Evolutionary conservation across 257 asterid species (phyloP).

Genomic region (Fraxinus anomala): DNA sequence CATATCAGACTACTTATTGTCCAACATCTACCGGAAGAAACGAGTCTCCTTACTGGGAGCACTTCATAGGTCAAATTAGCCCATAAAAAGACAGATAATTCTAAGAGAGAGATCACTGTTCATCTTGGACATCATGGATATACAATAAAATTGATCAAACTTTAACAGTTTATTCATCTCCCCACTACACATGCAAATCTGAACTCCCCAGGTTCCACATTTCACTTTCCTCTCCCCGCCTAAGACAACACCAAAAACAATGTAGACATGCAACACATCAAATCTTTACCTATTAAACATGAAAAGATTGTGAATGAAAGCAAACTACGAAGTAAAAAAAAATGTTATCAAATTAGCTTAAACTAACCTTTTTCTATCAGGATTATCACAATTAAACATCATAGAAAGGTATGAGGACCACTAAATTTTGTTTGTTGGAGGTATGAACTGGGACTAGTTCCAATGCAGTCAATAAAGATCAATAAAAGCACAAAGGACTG

Average conservation of each 20-base stretch:
- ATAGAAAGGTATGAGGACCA: slow-evolving; percentile 4
- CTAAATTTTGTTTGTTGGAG: background rate
- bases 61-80: background rate
- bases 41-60: background rate
- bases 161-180: background rate
- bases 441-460: background rate
- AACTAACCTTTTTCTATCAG: background rate
- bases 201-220: slow-evolving; percentile 7
- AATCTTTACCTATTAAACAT: background rate
- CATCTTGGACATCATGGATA: slow-evolving; percentile 6
- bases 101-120: background rate
- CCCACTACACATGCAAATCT: background rate
- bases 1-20: slow-evolving; percentile 2
- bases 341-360: background rate
- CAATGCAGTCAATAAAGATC: slow-evolving; percentile 4
- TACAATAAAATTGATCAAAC: background rate
- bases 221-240: background rate
- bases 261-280: background rate
- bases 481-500: background rate
- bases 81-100: background rate
- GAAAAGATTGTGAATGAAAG: slow-evolving; percentile 2
- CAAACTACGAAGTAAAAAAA: background rate
- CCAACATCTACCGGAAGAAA: slow-evolving; percentile 3
- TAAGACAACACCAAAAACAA: slow-evolving; percentile 5
- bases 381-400: background rate